A percentile compares a stretch with the other conserved stretches of the same genome.
Evolutionary conservation across 2,329 filamentous ascomycete species (phyloP).

Genomic region (Ceratocystis destructans): DNA sequence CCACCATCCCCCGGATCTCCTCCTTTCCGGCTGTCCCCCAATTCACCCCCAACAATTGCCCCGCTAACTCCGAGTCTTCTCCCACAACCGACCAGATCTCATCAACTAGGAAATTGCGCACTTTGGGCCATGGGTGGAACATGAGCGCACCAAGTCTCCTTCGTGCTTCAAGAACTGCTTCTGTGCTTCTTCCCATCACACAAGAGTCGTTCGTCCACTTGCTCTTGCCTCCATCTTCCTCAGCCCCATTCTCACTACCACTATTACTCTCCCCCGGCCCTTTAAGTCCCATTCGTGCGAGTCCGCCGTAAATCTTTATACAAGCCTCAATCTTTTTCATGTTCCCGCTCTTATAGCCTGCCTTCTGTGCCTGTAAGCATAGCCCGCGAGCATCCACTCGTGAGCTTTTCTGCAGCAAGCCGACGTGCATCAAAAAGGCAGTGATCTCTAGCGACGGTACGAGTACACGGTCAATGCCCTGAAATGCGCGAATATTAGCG

Average conservation of each 20-base stretch:
- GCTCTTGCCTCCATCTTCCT: not conserved
- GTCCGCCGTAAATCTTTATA: constrained; percentile 61
- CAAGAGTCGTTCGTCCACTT: not conserved
- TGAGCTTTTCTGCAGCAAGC: constrained; percentile 32
- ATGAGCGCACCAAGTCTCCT: constrained; percentile 61
- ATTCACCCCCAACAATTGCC: constrained; percentile 38
- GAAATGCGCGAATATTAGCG: constrained; percentile 38
- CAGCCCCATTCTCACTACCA: not conserved
- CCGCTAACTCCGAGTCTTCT: constrained; percentile 23
- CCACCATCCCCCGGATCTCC: constrained; percentile 32
- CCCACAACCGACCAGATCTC: constrained; percentile 40
- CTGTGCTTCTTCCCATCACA: constrained; percentile 19
- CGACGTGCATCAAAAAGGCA: constrained; percentile 60
- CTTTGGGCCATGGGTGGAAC: constrained; percentile 67
- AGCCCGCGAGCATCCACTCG: constrained; percentile 40
- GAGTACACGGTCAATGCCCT: constrained; percentile 53
- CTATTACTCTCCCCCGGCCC: constrained; percentile 6
- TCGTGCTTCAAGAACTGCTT: constrained; percentile 38
- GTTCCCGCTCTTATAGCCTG: constrained; percentile 71
- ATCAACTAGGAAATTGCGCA: constrained; percentile 47
- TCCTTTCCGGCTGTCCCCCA: constrained; percentile 42
- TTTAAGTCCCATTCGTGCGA: constrained; percentile 34
- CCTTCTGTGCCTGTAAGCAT: constrained; percentile 58
- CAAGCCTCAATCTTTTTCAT: constrained; percentile 70
- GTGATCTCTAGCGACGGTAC: constrained; percentile 65